Percentiles rank a stretch among this genome's conserved stretches.
Evolutionary conservation across 164 flowering plant genomes (phyloP).

Genomic region (Amborella trichopoda): DNA sequence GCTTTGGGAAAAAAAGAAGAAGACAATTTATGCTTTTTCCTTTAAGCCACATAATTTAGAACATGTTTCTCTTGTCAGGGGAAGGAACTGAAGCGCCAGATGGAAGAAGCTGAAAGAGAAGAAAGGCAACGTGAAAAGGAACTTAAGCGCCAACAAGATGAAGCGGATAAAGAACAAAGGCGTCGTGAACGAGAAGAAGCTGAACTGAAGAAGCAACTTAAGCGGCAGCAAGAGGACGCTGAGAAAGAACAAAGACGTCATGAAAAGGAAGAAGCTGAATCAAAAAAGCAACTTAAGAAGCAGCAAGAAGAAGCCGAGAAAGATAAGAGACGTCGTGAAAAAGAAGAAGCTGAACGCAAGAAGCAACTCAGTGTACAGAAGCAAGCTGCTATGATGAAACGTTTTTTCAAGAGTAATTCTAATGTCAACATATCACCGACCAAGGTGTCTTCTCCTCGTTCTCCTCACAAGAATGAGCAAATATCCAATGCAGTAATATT

Average conservation of each 20-base stretch:
- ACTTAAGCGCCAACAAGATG: slow-evolving; percentile 8
- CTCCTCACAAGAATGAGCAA: slow-evolving; percentile 13
- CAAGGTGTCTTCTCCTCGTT: slow-evolving; percentile 13
- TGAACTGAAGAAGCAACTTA: slow-evolving; percentile 72
- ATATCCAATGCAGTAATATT: slow-evolving; percentile 26
- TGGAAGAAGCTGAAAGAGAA: slow-evolving; percentile 22
- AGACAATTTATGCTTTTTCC: too few species aligned
- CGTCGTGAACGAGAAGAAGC: slow-evolving; percentile 65
- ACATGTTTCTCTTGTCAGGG: slow-evolving; percentile 61
- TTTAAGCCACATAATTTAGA: too few species aligned
- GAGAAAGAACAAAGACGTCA: background rate
- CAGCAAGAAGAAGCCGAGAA: slow-evolving; percentile 37
- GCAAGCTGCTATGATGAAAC: slow-evolving; percentile 92
- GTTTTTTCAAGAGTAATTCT: slow-evolving; percentile 53
- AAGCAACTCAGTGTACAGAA: slow-evolving; percentile 55
- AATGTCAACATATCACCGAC: slow-evolving; percentile 15
- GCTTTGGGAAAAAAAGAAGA: too few species aligned
- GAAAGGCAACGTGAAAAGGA: slow-evolving; percentile 1
- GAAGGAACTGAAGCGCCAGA: slow-evolving; percentile 54
- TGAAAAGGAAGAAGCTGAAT: slow-evolving; percentile 1
- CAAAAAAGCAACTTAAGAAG: slow-evolving; percentile 4
- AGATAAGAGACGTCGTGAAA: slow-evolving; percentile 54
- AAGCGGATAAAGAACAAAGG: slow-evolving; percentile 56
- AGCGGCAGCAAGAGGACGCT: slow-evolving; percentile 40
- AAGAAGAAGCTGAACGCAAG: slow-evolving; percentile 60